A percentile compares a stretch with the other conserved stretches of the same genome.
Evolutionary conservation across 345 rosid species (phyloP).

Genomic region (Aegle marmelos): DNA sequence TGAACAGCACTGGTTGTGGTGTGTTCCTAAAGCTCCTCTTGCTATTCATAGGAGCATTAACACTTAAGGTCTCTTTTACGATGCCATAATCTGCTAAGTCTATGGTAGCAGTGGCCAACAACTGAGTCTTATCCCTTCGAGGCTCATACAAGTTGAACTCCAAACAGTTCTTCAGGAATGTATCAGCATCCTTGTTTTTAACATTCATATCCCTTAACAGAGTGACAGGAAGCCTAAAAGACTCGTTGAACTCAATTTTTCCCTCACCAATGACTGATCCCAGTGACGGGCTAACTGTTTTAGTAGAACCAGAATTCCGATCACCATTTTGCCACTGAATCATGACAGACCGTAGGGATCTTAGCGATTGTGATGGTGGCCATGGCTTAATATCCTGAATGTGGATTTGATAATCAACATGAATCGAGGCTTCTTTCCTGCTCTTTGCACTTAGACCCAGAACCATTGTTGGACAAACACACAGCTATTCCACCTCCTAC

Average conservation of each 20-base stretch:
- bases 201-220: constrained; percentile 53
- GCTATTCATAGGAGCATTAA: constrained; percentile 68
- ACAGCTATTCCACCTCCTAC: constrained; percentile 10
- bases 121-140: constrained; percentile 79
- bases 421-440: constrained; percentile 49
- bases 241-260: constrained; percentile 77
- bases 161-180: constrained; percentile 59
- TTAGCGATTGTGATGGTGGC: constrained; percentile 95
- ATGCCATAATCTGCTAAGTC: constrained; percentile 80
- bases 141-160: constrained; percentile 85
- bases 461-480: constrained; percentile 48
- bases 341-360: constrained; percentile 75
- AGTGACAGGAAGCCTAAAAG: constrained; percentile 70
- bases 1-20: constrained; percentile 62
- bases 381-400: constrained; percentile 89
- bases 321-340: constrained; percentile 93
- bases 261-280: constrained; percentile 80
- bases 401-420: constrained; percentile 59
- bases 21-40: constrained; percentile 69
- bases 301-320: constrained; percentile 66
- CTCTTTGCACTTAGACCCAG: constrained; percentile 60
- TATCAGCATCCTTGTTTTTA: constrained; percentile 50
- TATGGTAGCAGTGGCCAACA: constrained; percentile 69
- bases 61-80: constrained; percentile 41
- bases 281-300: constrained; percentile 58